These are phyloP conservation scores for Marchantia paleacea DNA, from an alignment of 225 moss, liverwort and hornwort genomes.

Conservation along the genomic window DNA sequence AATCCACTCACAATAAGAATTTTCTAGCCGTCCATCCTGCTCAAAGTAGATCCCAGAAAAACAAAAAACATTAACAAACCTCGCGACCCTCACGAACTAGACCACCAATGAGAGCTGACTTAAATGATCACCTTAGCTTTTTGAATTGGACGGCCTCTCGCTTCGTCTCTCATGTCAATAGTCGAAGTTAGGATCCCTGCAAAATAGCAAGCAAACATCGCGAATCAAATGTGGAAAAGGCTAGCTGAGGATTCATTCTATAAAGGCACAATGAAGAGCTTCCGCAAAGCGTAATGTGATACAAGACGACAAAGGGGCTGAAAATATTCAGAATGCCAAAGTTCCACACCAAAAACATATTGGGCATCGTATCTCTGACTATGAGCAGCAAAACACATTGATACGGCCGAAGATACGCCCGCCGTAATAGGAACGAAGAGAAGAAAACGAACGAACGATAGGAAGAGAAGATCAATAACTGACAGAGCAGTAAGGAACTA, in stretches of 20 bases:
- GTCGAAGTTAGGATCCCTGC: constrained; percentile 92
- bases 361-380: too few relatives aligned
- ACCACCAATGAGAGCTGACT: not conserved
- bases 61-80: not conserved
- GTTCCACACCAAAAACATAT: too few relatives aligned
- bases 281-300: too few relatives aligned
- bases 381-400: too few relatives aligned
- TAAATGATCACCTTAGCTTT: constrained; percentile 72
- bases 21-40: not conserved
- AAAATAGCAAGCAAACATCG: not conserved
- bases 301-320: too few relatives aligned
- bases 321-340: too few relatives aligned
- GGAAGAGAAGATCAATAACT: too few relatives aligned
- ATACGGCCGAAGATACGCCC: too few relatives aligned
- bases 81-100: not conserved
- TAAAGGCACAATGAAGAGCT: too few relatives aligned
- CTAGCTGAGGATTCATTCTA: not conserved
- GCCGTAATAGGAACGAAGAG: too few relatives aligned
- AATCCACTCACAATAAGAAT: not conserved
- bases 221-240: not conserved
- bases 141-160: constrained; percentile 95
- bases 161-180: constrained; percentile 98
- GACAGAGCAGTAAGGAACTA: too few relatives aligned
- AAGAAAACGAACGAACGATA: too few relatives aligned
- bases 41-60: not conserved